Evolutionary conservation across 495 filamentous ascomycete species (phyloP).

Genomic region (Tuber borchii): DNA sequence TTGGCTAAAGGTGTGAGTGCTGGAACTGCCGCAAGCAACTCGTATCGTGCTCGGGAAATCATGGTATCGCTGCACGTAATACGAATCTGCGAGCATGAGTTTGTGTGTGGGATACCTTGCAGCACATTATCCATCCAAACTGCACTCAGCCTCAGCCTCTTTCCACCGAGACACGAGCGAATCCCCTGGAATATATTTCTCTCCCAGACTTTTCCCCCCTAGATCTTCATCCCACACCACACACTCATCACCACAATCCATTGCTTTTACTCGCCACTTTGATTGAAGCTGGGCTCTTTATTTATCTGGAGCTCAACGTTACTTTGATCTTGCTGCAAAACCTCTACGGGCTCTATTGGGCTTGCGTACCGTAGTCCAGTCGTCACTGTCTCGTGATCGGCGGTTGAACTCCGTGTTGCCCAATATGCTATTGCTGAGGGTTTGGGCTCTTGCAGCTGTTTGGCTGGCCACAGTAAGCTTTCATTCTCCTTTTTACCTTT

Average conservation of each 20-base stretch:
- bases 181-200: not conserved
- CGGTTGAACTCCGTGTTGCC: constrained; percentile 27
- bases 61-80: not conserved
- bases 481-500: constrained; percentile 9
- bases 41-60: not conserved
- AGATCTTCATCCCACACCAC: not conserved
- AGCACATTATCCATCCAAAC: not conserved
- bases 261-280: constrained; percentile 25
- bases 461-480: constrained; percentile 23
- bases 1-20: not conserved
- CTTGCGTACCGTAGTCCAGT: not conserved
- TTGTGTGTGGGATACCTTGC: not conserved
- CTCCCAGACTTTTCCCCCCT: not conserved
- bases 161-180: not conserved
- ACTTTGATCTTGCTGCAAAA: constrained; percentile 11
- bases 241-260: constrained; percentile 24
- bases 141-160: constrained; percentile 1
- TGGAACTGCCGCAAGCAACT: not conserved
- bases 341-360: constrained; percentile 10
- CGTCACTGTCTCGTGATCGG: constrained; percentile 17
- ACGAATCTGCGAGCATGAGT: not conserved
- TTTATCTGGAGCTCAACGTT: constrained; percentile 3
- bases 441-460: constrained; percentile 29
- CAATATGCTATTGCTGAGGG: constrained; percentile 40
- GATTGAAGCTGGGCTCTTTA: constrained; percentile 19